Conservation (phyloP, 2,329 filamentous ascomycete genomes). For the Hymenoscyphus albidus region DNA sequence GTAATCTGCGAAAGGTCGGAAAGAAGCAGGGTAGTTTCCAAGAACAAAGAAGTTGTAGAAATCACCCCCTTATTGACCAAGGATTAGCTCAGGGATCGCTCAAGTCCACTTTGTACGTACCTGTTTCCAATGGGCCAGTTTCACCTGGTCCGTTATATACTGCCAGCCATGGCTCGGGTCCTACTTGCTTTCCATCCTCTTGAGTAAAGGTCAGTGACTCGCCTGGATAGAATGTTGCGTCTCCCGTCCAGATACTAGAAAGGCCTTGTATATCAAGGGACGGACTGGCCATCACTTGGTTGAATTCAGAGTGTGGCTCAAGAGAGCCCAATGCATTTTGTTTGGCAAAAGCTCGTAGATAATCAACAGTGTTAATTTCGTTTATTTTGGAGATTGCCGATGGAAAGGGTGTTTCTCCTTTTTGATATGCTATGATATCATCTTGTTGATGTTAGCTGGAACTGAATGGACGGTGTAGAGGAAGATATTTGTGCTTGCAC, state of each 20-base stretch:
- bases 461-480: not conserved
- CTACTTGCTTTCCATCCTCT: conserved; percentile 37
- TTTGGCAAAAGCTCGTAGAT: conserved; percentile 42
- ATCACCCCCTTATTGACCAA: conserved; percentile 11
- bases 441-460: conserved; percentile 24
- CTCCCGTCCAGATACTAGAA: conserved; percentile 34
- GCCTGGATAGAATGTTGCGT: conserved; percentile 39
- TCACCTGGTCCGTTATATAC: conserved; percentile 26
- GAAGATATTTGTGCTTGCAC: conserved; percentile 30
- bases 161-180: conserved; percentile 34
- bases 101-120: not conserved
- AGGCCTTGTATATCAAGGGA: conserved; percentile 33
- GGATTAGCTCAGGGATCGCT: no score
- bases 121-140: conserved; percentile 30
- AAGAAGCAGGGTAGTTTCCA: conserved; percentile 14
- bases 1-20: conserved; percentile 20
- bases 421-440: conserved; percentile 22
- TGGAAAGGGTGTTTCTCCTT: conserved; percentile 22
- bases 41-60: conserved; percentile 32
- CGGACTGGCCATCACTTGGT: conserved; percentile 29
- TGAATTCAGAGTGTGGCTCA: conserved; percentile 39
- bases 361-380: conserved; percentile 46
- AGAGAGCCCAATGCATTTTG: conserved; percentile 33
- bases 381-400: conserved; percentile 53
- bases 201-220: conserved; percentile 35